Evolutionary conservation across 2,329 filamentous ascomycete species (phyloP), one percentile per base, ranked within the genome.

Genomic region (Aspergillus sp.): DNA sequence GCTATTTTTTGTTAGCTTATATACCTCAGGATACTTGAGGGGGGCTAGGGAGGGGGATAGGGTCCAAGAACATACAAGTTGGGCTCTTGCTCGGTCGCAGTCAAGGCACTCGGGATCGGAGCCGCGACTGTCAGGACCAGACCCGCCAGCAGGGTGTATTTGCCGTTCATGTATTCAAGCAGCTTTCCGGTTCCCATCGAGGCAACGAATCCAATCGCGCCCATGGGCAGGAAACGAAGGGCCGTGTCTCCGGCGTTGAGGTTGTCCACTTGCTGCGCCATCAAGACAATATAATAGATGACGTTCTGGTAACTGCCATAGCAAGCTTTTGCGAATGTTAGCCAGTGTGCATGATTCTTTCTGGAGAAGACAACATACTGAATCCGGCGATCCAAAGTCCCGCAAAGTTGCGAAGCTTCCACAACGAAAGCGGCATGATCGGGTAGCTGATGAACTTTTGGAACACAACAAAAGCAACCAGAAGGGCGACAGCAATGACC

Each of bases 371-470:
- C 8, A 5, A 56, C 57, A 50, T 55, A 66, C 63, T 63, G 46
- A 73, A 73, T 1, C 70, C 70, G 7, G 68, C 63, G 26, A 73
- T 59, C 71, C 71, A 73, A 0, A 73, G 56, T 4, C 67, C 68
- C 4, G 69, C 70, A 47, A 73, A 73, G 50, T 73, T 73, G 28
- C 62, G 64, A 10, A 73, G 61, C 41, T 68, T 73, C 71, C 71
- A 73, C 7, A 73, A 50, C 0, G 66, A 69, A 1, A 73, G 52
- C 0, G 71, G 71, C 71, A 73, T 73, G 46, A 73, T 67, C 1
- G 71, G 70, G 43, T 72, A 71, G 10, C 59, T 49, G 26, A 71
- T 66, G 44, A 69, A 72, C 51, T 71, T 73, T 54, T 73, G 68
- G 7, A 70, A 58, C 29, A 63, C 58, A 1, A 61, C 60, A 41